A percentile compares a stretch with the other conserved stretches of the same genome.
Conservation (phyloP, 768 basidiomycete species). For the Tremella yokohamensis region DNA sequence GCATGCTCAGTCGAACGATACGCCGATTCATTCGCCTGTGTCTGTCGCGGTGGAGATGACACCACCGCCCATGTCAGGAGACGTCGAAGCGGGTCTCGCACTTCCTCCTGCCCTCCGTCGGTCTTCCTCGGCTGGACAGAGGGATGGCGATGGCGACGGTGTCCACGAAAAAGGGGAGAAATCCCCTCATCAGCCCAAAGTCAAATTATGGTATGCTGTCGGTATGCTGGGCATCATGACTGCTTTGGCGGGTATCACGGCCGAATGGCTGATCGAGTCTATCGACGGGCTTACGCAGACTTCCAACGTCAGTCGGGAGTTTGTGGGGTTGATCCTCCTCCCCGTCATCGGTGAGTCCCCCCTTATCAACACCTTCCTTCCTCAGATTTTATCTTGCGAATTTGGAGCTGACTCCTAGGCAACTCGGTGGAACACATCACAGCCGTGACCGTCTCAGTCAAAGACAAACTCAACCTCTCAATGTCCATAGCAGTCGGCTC, state of each 20-base stretch:
- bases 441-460: slow-evolving; percentile 85
- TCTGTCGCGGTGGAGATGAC: slow-evolving; percentile 5
- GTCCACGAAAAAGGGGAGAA: slow-evolving; percentile 28
- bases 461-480: slow-evolving; percentile 76
- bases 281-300: slow-evolving; percentile 39
- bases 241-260: slow-evolving; percentile 42
- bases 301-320: slow-evolving; percentile 62
- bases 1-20: too few relatives aligned
- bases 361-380: too few relatives aligned
- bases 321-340: slow-evolving; percentile 81
- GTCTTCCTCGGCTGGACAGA: neutral
- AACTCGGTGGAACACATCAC: slow-evolving; percentile 71
- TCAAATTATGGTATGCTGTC: slow-evolving; percentile 35
- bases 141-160: slow-evolving; percentile 7
- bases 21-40: neutral
- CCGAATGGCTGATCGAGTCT: slow-evolving; percentile 38
- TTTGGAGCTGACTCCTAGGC: slow-evolving; percentile 2
- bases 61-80: neutral
- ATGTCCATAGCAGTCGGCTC: slow-evolving; percentile 71
- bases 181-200: slow-evolving; percentile 9
- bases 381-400: too few relatives aligned
- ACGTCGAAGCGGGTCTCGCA: neutral
- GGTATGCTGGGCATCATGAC: slow-evolving; percentile 38
- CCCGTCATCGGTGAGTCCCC: slow-evolving; percentile 62
- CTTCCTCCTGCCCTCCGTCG: neutral